Conservation (phyloP, 805 yeast species). For the Candida caryicola region DNA sequence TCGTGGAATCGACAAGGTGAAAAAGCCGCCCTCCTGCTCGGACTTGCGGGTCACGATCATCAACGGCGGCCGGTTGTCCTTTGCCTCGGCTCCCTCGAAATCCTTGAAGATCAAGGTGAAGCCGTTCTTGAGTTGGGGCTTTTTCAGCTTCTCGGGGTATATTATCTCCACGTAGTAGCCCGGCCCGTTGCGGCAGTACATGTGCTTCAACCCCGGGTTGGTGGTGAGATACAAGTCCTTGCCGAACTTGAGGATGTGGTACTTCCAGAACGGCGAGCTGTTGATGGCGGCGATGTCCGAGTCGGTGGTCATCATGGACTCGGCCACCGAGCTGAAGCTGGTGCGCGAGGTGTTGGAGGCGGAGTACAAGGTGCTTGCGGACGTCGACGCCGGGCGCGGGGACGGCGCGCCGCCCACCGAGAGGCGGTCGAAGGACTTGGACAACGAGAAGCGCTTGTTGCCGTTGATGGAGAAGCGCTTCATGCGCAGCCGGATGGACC, state of each 20-base stretch:
- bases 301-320: conserved; percentile 8
- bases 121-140: conserved; percentile 16
- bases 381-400: background rate
- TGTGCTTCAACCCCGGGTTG: conserved; percentile 60
- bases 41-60: conserved; percentile 28
- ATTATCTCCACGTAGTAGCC: conserved; percentile 53
- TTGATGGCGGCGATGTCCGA: conserved; percentile 4
- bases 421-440: conserved; percentile 9
- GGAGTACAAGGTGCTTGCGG: conserved; percentile 1
- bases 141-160: conserved; percentile 15
- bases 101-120: conserved; percentile 27
- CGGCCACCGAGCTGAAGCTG: conserved; percentile 4
- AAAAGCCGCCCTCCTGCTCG: conserved; percentile 26
- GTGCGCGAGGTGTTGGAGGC: conserved; percentile 4
- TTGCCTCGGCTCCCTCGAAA: conserved; percentile 16
- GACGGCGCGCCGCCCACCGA: background rate
- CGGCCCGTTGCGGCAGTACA: conserved; percentile 59
- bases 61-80: conserved; percentile 18
- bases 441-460: conserved; percentile 7
- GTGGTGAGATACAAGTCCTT: conserved; percentile 61
- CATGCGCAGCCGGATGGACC: conserved; percentile 3
- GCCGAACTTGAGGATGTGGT: conserved; percentile 56
- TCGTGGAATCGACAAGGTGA: conserved; percentile 24
- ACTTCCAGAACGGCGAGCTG: conserved; percentile 52
- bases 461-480: conserved; percentile 10